These are phyloP conservation scores for Zasmidium cellare DNA, from an alignment of 2,329 filamentous ascomycete genomes.

Conservation along the genomic window DNA sequence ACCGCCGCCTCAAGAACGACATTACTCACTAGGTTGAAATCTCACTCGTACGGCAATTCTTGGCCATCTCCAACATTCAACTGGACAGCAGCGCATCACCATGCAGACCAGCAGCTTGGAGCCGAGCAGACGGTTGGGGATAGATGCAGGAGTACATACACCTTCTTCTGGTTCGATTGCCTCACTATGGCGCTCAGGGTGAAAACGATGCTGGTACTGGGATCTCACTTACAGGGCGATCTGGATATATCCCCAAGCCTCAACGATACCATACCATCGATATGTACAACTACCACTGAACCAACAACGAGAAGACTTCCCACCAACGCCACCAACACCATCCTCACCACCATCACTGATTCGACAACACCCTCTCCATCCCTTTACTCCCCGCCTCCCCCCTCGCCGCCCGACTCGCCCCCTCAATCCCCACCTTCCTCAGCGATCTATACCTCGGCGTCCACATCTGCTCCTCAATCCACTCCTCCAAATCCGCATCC, in stretches of 20 bases:
- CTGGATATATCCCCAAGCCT: no score
- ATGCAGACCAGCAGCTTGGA: neutral
- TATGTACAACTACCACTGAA: no score
- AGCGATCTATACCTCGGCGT: conserved; percentile 64
- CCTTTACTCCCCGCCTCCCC: conserved; percentile 10
- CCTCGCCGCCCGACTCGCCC: conserved; percentile 8
- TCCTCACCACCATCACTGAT: no score
- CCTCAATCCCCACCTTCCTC: conserved; percentile 6
- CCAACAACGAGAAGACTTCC: no score
- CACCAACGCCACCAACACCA: no score
- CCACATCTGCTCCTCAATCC: conserved; percentile 82
- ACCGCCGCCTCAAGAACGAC: neutral
- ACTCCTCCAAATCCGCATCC: conserved; percentile 62
- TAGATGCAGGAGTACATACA: neutral
- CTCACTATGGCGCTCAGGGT: neutral
- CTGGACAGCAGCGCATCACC: no score
- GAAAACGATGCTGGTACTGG: no score
- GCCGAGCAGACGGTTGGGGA: neutral
- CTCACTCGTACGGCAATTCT: no score
- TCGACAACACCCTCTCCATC: neutral
- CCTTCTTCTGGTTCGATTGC: neutral
- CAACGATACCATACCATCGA: no score
- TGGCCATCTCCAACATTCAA: no score
- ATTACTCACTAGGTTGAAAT: no score
- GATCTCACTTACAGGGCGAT: no score